A percentile compares a stretch with the other conserved stretches of the same genome.
Conservation (phyloP, 1,139 yeast species). For the Kodamaea sp. region DNA sequence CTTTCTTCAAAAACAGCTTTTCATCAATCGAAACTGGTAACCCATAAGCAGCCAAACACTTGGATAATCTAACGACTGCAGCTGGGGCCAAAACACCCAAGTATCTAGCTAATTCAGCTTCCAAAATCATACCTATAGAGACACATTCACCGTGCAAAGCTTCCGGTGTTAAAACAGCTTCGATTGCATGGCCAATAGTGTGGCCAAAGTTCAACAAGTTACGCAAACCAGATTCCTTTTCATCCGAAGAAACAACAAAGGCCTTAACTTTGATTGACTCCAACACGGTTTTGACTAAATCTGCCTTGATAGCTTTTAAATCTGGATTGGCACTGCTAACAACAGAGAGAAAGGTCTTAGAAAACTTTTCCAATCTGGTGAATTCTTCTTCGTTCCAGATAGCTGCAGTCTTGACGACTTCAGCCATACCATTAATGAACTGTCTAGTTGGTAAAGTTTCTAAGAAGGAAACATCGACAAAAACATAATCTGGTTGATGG, state of each 20-base stretch:
- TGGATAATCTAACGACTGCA: conserved; percentile 85
- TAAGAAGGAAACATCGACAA: conserved; percentile 84
- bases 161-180: conserved; percentile 93
- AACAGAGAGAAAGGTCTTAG: conserved; percentile 62
- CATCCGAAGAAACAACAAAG: conserved; percentile 89
- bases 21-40: conserved; percentile 81
- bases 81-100: conserved; percentile 86
- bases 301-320: conserved; percentile 63
- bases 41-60: conserved; percentile 80
- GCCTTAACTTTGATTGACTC: conserved; percentile 92
- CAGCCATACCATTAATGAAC: conserved; percentile 98
- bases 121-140: conserved; percentile 88
- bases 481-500: conserved; percentile 91
- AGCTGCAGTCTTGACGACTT: conserved; percentile 96
- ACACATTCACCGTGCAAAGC: conserved; percentile 98
- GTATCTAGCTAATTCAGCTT: conserved; percentile 90
- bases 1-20: conserved; percentile 56
- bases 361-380: conserved; percentile 72
- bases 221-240: conserved; percentile 92
- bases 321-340: conserved; percentile 47
- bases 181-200: conserved; percentile 97
- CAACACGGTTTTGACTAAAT: conserved; percentile 71
- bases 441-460: conserved; percentile 89
- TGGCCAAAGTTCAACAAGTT: conserved; percentile 94
- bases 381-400: conserved; percentile 94